Conservation (phyloP, 1,284 basidiomycete genomes). For the Marasmius fiardii region DNA sequence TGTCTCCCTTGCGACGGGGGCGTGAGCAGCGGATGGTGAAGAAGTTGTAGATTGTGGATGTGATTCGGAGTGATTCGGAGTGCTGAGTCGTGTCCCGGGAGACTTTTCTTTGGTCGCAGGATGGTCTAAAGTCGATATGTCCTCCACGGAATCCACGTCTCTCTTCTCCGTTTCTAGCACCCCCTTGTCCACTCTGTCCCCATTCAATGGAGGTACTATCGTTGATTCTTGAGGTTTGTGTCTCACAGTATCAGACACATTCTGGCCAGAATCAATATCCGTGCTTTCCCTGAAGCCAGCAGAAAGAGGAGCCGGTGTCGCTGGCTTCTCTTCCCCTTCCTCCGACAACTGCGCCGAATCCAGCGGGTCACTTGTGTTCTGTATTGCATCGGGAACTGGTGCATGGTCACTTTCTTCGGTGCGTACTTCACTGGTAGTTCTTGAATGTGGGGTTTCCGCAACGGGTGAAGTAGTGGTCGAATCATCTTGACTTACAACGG, state of each 20-base stretch:
- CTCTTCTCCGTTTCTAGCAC: background rate
- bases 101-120: background rate
- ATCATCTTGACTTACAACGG: background rate
- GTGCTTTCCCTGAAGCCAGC: constrained; percentile 47
- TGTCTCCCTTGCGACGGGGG: background rate
- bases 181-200: background rate
- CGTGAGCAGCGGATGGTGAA: background rate
- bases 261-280: constrained; percentile 11
- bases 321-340: constrained; percentile 35
- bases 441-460: background rate
- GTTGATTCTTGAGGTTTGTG: constrained; percentile 33
- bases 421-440: background rate
- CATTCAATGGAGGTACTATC: background rate
- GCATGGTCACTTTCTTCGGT: background rate
- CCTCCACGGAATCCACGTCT: background rate
- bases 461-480: constrained; percentile 1
- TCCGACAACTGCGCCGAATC: constrained; percentile 39
- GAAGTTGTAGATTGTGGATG: background rate
- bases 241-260: constrained; percentile 27
- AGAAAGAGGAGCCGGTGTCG: constrained; percentile 20
- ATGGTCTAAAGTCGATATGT: background rate
- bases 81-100: constrained; percentile 27
- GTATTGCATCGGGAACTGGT: background rate
- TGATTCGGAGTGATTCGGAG: background rate
- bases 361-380: constrained; percentile 34